Evolutionary conservation across 352 stramenopile genomes (phyloP).

Genomic region (Phytophthora aleatoria): DNA sequence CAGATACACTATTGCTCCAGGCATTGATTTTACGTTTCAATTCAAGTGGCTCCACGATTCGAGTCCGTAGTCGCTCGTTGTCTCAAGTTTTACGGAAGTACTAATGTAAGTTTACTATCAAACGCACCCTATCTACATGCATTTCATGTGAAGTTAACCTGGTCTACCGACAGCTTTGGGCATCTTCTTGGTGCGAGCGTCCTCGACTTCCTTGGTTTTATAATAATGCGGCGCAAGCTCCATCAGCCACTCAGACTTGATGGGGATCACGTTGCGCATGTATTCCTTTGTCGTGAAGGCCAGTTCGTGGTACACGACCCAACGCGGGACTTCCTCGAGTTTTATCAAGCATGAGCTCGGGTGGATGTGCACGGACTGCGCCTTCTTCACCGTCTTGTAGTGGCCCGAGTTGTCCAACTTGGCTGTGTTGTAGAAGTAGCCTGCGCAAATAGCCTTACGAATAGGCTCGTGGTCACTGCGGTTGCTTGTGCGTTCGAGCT

Average conservation of each 20-base stretch:
- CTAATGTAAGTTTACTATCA: too few relatives aligned
- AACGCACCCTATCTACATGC: not conserved
- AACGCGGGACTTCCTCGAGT: conserved; percentile 90
- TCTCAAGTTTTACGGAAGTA: too few relatives aligned
- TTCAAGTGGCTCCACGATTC: conserved; percentile 27
- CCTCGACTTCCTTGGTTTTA: conserved; percentile 96
- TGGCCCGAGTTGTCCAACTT: conserved; percentile 95
- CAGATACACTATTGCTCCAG: not conserved
- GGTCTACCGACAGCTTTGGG: conserved; percentile 83
- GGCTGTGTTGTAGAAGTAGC: conserved; percentile 99
- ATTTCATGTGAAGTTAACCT: conserved; percentile 21
- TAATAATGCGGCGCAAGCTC: conserved; percentile 99
- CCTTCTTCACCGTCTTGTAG: conserved; percentile 99
- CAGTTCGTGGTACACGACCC: conserved; percentile 99
- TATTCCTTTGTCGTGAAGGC: conserved; percentile 99
- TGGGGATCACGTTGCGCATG: conserved; percentile 97
- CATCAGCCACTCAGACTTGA: conserved; percentile 98
- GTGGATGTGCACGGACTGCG: conserved; percentile 98
- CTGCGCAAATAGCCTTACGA: conserved; percentile 96
- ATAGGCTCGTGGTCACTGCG: conserved; percentile 92
- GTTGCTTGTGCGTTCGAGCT: conserved; percentile 92
- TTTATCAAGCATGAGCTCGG: conserved; percentile 96
- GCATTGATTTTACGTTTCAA: conserved; percentile 37
- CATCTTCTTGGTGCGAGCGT: conserved; percentile 97
- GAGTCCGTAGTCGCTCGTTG: not conserved